These are phyloP conservation scores for Artemisia argyi DNA, from an alignment of 129 eudicot species.

Conservation along the genomic window DNA sequence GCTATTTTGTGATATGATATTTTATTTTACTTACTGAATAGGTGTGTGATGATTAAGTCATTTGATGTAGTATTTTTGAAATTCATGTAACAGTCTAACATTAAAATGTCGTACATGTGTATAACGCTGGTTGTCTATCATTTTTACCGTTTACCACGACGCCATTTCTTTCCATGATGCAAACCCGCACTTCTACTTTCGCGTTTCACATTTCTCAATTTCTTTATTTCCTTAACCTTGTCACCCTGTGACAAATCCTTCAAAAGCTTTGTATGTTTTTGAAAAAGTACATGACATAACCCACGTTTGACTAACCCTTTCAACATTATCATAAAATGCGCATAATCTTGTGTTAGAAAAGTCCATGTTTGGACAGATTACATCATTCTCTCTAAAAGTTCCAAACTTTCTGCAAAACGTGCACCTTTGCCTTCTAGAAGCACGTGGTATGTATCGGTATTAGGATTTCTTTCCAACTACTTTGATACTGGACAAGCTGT, in stretches of 20 bases:
- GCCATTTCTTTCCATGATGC: slow-evolving; percentile 26
- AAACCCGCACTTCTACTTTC: slow-evolving; percentile 14
- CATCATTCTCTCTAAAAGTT: slow-evolving; percentile 60
- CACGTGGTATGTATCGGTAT: slow-evolving; percentile 56
- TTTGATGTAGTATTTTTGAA: no score
- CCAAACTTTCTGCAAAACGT: slow-evolving; percentile 48
- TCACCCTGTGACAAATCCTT: slow-evolving; percentile 34
- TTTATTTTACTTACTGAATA: no score
- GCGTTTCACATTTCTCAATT: slow-evolving; percentile 29
- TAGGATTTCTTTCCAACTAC: no score
- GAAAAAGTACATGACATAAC: slow-evolving; percentile 63
- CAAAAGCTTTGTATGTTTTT: slow-evolving; percentile 56
- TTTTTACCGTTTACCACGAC: slow-evolving; percentile 28
- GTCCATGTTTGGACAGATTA: slow-evolving; percentile 61
- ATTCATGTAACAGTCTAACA: no score
- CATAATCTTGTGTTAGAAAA: slow-evolving; percentile 45
- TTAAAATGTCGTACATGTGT: no score
- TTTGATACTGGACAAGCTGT: no score
- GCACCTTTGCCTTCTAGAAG: slow-evolving; percentile 54
- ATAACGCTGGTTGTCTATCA: not conserved
- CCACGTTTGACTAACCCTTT: slow-evolving; percentile 60
- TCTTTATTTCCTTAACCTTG: slow-evolving; percentile 19
- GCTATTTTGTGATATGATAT: no score
- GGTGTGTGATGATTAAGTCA: no score
- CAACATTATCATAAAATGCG: slow-evolving; percentile 55